Evolutionary conservation across 2,329 filamentous ascomycete species (phyloP).

Genomic region (Penicillium sumatraense): DNA sequence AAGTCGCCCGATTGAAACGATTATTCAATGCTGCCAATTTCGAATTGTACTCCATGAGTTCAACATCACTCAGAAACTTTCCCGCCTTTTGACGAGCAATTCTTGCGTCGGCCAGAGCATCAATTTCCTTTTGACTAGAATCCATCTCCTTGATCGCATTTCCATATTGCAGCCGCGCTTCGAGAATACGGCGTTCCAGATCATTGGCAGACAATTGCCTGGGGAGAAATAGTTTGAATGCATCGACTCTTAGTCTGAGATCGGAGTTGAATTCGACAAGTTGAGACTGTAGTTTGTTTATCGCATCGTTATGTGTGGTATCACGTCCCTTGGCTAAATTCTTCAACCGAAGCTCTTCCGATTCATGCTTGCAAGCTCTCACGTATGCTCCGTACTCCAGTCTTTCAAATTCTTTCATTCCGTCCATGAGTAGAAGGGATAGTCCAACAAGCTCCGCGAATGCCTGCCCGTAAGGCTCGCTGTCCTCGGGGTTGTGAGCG

Average conservation of each 20-base stretch:
- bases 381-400: background rate
- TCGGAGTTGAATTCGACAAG: background rate
- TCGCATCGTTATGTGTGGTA: no score
- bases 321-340: no score
- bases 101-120: background rate
- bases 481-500: background rate
- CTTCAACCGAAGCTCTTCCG: background rate
- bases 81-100: background rate
- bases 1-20: background rate
- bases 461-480: background rate
- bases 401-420: background rate
- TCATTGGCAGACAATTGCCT: background rate
- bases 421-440: background rate
- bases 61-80: background rate
- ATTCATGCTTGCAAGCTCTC: background rate
- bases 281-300: background rate
- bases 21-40: background rate
- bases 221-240: background rate
- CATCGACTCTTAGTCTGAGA: background rate
- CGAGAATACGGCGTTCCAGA: background rate
- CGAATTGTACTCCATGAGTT: background rate
- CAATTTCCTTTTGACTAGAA: background rate
- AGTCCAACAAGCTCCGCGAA: background rate
- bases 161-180: background rate
- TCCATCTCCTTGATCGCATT: background rate